Percentiles rank a stretch among this genome's conserved stretches.
Evolutionary conservation across 805 yeast genomes (phyloP).

Genomic region (Wickerhamomyces sydowiorum): DNA sequence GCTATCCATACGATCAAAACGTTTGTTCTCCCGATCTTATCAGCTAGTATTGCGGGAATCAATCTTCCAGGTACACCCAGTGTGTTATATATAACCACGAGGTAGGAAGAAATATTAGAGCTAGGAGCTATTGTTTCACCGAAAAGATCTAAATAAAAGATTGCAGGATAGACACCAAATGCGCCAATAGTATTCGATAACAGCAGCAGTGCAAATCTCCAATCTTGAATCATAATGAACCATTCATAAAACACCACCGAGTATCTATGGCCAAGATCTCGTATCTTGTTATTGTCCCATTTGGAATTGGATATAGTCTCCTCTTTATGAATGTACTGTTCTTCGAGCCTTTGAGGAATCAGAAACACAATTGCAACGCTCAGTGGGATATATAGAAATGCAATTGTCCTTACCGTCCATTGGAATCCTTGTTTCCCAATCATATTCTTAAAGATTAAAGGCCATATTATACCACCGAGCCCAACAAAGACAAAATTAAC

Average conservation of each 20-base stretch:
- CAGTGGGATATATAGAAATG: not conserved
- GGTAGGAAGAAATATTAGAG: not conserved
- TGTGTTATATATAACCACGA: not conserved
- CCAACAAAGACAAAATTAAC: not conserved
- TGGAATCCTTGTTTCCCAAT: not conserved
- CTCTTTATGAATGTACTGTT: not conserved
- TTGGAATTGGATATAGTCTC: not conserved
- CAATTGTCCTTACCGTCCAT: not conserved
- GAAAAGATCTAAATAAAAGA: not conserved
- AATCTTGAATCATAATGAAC: not conserved
- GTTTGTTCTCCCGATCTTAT: not conserved
- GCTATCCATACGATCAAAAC: not conserved
- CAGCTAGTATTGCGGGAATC: not conserved
- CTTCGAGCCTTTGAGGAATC: not conserved
- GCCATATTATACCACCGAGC: not conserved
- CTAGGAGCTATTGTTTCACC: not conserved
- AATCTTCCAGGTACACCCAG: not conserved
- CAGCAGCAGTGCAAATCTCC: not conserved
- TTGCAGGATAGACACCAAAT: not conserved
- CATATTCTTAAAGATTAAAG: not conserved
- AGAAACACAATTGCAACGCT: not conserved
- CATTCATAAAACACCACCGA: not conserved
- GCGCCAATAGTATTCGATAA: not conserved
- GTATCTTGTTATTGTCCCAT: not conserved
- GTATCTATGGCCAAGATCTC: not conserved